Percentiles rank a stretch among this genome's conserved stretches.
These are phyloP conservation scores for Prunus mume DNA, from an alignment of 306 rosid species.

Conservation along the genomic window DNA sequence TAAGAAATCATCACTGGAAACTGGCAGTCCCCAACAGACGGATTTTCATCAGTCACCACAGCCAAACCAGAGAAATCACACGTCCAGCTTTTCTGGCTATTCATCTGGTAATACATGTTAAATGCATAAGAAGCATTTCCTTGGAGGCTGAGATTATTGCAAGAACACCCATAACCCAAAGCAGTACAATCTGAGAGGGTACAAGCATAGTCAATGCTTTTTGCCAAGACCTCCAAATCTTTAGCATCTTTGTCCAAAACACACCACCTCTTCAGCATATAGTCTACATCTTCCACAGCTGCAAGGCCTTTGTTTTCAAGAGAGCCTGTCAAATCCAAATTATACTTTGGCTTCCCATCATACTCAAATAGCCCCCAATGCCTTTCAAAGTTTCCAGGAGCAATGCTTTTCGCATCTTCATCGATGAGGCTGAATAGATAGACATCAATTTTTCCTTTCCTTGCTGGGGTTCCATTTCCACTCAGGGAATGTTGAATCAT, in stretches of 20 bases:
- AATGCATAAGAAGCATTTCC: slow-evolving; percentile 95
- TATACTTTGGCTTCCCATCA: slow-evolving; percentile 92
- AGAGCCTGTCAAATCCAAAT: slow-evolving; percentile 53
- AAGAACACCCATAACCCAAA: slow-evolving; percentile 89
- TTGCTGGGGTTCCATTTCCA: slow-evolving; percentile 72
- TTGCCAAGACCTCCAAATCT: slow-evolving; percentile 32
- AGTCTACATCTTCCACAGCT: slow-evolving; percentile 66
- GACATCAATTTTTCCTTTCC: slow-evolving; percentile 47
- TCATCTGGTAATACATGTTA: slow-evolving; percentile 80
- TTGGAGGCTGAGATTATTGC: slow-evolving; percentile 47
- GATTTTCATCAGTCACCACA: slow-evolving; percentile 50
- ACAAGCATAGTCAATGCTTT: slow-evolving; percentile 72
- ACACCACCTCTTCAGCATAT: slow-evolving; percentile 67
- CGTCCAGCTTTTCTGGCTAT: slow-evolving; percentile 54
- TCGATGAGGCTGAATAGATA: slow-evolving; percentile 74
- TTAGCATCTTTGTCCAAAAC: slow-evolving; percentile 42
- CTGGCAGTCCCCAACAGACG: slow-evolving; percentile 60
- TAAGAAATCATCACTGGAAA: slow-evolving; percentile 68
- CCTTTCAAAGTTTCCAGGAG: slow-evolving; percentile 83
- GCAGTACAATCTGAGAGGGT: slow-evolving; percentile 84
- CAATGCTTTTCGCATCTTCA: slow-evolving; percentile 64
- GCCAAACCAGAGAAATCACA: slow-evolving; percentile 79
- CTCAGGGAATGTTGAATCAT: slow-evolving; percentile 54
- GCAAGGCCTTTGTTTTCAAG: slow-evolving; percentile 38
- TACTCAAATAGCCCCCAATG: slow-evolving; percentile 92